Base-by-base conservation (phyloP, 352 stramenopile species). In the Pythium dissotocum region DNA sequence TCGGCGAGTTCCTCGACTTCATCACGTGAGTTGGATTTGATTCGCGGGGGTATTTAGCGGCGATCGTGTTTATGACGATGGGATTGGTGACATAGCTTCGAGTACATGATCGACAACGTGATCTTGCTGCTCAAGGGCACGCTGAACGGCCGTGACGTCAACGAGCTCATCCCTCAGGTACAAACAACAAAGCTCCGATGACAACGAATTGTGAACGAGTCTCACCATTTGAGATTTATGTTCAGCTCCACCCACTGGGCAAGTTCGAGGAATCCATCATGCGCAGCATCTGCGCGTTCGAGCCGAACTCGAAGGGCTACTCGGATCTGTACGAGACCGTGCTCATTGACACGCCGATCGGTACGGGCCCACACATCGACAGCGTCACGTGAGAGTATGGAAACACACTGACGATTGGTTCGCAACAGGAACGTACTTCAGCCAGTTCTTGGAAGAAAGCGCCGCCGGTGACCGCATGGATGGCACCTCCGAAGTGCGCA, bases 61-160 rank as follows among this genome's bases (percentile, higher is more conserved):
- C 24, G 18, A 30, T 52, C 18, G 44, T 2, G 21, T 65, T 6
- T 28, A n/a, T 21, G 38, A 52, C 26, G 42, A 64, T 52, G 26
- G 3, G 57, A 26, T 66, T 21, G 26, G 9, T 51, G 6, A 83
- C 73, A 48, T 82, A 96, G 81, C 73, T 93, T 87, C 84, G 97
- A 99, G 83, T 99, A 99, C 85, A 99, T 99, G 97, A 99, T 99
- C 78, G 97, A 99, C 77, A 99, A 99, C 76, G 90, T 99, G 57
- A 99, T 99, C 79, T 83, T 99, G 40, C 84, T 99, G 32, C 89
- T 99, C 58, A 99, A 99, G 76, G 97, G 97, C 63, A 99, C 97
- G 49, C 82, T 99, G 21, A 98, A 95, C 71, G 97, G 97, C 35
- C 93, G 97, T 62, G 95, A 99, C 71, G 88, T 97, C 61, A 98